Percentiles rank a stretch among this genome's conserved stretches.
Evolutionary conservation across 1,139 yeast species (phyloP).

Genomic region (Pichia sp.): DNA sequence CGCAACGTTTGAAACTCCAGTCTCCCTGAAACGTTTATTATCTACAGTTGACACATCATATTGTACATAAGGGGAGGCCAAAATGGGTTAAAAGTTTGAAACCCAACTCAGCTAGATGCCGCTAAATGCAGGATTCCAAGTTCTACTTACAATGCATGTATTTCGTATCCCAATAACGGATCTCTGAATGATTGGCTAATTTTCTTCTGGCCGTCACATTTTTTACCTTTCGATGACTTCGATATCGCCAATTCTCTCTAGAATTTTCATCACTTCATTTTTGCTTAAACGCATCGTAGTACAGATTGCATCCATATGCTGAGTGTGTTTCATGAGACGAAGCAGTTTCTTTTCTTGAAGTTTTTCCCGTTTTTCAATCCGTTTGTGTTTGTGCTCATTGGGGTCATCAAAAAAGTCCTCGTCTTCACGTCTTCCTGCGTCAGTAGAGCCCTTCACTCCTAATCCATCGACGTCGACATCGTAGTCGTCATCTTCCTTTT

Average conservation of each 20-base stretch:
- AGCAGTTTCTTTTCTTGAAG: slow-evolving; percentile 39
- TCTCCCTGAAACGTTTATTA: neutral
- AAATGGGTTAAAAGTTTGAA: too few species aligned
- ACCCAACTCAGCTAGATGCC: too few species aligned
- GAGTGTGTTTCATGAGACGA: slow-evolving; percentile 33
- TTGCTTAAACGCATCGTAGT: slow-evolving; percentile 15
- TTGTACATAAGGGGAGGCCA: too few species aligned
- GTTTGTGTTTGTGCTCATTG: slow-evolving; percentile 23
- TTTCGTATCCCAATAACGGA: neutral
- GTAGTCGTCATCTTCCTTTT: slow-evolving; percentile 20
- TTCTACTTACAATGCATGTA: neutral
- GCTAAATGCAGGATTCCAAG: neutral
- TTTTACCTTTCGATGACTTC: slow-evolving; percentile 12
- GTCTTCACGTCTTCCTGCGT: slow-evolving; percentile 11
- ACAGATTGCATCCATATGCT: slow-evolving; percentile 20
- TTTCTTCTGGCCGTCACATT: neutral
- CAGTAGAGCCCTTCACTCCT: neutral
- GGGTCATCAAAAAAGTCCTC: slow-evolving; percentile 13
- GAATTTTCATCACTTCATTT: slow-evolving; percentile 11
- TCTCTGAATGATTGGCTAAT: neutral
- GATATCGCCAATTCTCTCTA: slow-evolving; percentile 18
- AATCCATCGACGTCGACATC: slow-evolving; percentile 9
- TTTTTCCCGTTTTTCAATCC: slow-evolving; percentile 27
- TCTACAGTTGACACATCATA: too few species aligned
- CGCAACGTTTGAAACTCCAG: neutral